phyloP scores from a whole-genome alignment of 2,329 filamentous ascomycete species.

The Pseudogymnoascus sp. region DNA sequence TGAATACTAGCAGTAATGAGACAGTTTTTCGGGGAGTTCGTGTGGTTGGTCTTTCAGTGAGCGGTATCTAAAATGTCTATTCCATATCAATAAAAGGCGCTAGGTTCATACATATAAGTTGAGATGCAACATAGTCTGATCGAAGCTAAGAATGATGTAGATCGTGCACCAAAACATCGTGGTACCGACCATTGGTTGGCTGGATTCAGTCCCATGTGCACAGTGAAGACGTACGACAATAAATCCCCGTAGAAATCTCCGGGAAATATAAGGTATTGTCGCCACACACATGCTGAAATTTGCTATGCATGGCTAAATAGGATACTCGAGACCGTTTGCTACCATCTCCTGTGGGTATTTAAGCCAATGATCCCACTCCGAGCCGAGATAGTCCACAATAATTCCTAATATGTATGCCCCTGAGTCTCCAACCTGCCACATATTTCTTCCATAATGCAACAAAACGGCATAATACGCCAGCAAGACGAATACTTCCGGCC shows the following conservation, averaged over 20 bases:
- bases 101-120: neutral
- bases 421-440: conserved; percentile 26
- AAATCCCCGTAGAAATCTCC: neutral
- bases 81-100: neutral
- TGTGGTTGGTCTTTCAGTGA: neutral
- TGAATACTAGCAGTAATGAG: neutral
- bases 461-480: conserved; percentile 25
- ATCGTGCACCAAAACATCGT: neutral
- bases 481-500: conserved; percentile 23
- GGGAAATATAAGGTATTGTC: neutral
- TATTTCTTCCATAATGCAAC: conserved; percentile 20
- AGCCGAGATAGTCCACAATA: conserved; percentile 5
- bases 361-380: conserved; percentile 6
- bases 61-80: neutral
- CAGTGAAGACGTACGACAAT: neutral
- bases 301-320: neutral
- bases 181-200: neutral
- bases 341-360: neutral
- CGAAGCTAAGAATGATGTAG: neutral
- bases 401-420: neutral
- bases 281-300: neutral
- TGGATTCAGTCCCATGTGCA: neutral
- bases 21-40: neutral
- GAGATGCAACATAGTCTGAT: neutral
- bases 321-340: neutral